Conservation (phyloP, 2,329 filamentous ascomycete species). For the Xylaria sp. region DNA sequence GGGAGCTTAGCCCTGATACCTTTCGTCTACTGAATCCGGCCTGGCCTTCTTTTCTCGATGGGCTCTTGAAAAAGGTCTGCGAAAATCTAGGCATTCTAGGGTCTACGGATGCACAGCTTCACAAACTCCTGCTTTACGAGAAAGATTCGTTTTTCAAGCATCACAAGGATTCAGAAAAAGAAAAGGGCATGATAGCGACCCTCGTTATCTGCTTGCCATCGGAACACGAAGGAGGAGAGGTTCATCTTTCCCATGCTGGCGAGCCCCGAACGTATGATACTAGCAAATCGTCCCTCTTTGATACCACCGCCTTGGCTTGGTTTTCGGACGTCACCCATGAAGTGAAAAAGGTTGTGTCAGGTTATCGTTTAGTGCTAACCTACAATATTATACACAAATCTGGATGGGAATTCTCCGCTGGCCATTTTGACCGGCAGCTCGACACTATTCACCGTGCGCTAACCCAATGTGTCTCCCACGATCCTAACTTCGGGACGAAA, state of each 20-base stretch:
- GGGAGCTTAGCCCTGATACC: too few relatives aligned
- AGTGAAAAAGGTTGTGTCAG: conserved; percentile 1
- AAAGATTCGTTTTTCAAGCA: not conserved
- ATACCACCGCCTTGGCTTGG: conserved; percentile 9
- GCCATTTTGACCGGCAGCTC: too few relatives aligned
- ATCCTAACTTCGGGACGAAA: too few relatives aligned
- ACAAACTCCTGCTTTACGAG: conserved; percentile 13
- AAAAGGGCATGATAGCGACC: conserved; percentile 10
- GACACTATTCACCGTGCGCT: too few relatives aligned
- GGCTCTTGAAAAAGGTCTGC: too few relatives aligned
- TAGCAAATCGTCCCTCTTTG: conserved; percentile 2
- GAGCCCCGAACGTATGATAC: not conserved
- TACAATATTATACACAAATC: too few relatives aligned
- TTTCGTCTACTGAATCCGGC: too few relatives aligned
- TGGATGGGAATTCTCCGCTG: too few relatives aligned
- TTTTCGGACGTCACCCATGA: not conserved
- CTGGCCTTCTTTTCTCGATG: too few relatives aligned
- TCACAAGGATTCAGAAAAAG: not conserved
- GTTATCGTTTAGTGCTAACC: conserved; percentile 6
- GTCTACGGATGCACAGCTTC: not conserved
- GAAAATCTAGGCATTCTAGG: not conserved
- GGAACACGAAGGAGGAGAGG: not conserved
- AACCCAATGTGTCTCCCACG: too few relatives aligned
- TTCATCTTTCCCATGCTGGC: conserved; percentile 10
- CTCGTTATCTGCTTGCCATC: conserved; percentile 15